These are phyloP conservation scores for Malassezia sympodialis DNA, from an alignment of 1,284 basidiomycete species.

Conservation along the genomic window DNA sequence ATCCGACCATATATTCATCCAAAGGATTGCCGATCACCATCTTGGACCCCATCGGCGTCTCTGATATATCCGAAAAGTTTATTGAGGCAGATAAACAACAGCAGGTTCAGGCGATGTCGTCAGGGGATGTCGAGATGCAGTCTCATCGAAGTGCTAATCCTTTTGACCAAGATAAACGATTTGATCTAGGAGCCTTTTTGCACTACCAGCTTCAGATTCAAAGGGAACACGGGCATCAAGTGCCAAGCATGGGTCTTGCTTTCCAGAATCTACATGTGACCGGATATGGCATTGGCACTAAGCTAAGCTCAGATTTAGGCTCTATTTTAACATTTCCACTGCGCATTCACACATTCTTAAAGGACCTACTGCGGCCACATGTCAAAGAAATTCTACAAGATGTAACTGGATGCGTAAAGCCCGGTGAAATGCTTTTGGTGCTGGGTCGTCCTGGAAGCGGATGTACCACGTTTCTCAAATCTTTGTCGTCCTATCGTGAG, in stretches of 20 bases:
- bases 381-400: constrained; percentile 33
- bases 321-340: constrained; percentile 24
- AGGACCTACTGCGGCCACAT: constrained; percentile 20
- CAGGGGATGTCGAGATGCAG: neutral
- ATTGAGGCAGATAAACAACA: neutral
- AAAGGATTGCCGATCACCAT: neutral
- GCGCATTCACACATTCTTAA: constrained; percentile 16
- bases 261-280: constrained; percentile 28
- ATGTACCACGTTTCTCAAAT: constrained; percentile 37
- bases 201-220: constrained; percentile 27
- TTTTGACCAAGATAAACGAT: constrained; percentile 38
- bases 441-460: constrained; percentile 39
- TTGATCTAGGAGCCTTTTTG: constrained; percentile 45
- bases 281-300: constrained; percentile 29
- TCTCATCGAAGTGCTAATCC: constrained; percentile 17
- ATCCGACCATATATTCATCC: no score
- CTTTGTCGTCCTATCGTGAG: constrained; percentile 34
- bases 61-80: neutral
- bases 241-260: constrained; percentile 24
- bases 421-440: constrained; percentile 42
- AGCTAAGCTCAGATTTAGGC: constrained; percentile 22
- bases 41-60: neutral
- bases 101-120: neutral
- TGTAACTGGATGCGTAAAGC: constrained; percentile 33
- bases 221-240: constrained; percentile 26